Evolutionary conservation across 176 grass and related monocot species (phyloP), one percentile per base, ranked within the genome.

Genomic region (Cocos nucifera): DNA sequence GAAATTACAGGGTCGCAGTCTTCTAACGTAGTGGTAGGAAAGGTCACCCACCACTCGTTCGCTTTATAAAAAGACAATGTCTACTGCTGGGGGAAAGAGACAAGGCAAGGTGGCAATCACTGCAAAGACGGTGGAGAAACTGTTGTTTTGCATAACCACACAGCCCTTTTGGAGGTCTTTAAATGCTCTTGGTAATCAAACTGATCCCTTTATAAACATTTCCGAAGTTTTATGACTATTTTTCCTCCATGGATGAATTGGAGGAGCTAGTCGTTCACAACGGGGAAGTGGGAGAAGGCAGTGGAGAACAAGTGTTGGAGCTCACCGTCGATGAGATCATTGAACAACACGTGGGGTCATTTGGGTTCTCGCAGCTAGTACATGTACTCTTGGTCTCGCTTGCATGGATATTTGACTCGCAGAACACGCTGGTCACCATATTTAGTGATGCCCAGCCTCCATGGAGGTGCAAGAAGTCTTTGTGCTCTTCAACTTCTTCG

Each of bases 301-400:
- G 66, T 49, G 66, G 57, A 19, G 54, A 73, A n/a, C 58, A 54
- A 22, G 63, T 35, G 35, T 5, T 63, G 51, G 74, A 83, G 71
- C 75, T 78, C 3, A 78, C 69, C 0, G 68, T 83, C 22, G 80
- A 83, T 5, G 69, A 77, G 61, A 58, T 78, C 32, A 78, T 78
- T 28, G 74, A 83, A 26, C 54, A 78, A 49, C 74, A 83, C 51
- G 69, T 83, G 15, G 80, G 80, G 10, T 52, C 80, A 2, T 69
- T 83, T 15, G 80, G 80, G 57, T 69, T 65, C 16, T 64, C 74
- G 4, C 80, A 83, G 24, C 56, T 83, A 1, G 20, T 78, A 8
- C 80, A 83, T 19, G 75, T 83, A 6, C 73, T 83, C 69, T 48
- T 83, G 19, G 80, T 83, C 54, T 77, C 80, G n/a, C 62, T 83